Conservation (phyloP, 2,329 filamentous ascomycete species). For the Fusarium guadeloupense region DNA sequence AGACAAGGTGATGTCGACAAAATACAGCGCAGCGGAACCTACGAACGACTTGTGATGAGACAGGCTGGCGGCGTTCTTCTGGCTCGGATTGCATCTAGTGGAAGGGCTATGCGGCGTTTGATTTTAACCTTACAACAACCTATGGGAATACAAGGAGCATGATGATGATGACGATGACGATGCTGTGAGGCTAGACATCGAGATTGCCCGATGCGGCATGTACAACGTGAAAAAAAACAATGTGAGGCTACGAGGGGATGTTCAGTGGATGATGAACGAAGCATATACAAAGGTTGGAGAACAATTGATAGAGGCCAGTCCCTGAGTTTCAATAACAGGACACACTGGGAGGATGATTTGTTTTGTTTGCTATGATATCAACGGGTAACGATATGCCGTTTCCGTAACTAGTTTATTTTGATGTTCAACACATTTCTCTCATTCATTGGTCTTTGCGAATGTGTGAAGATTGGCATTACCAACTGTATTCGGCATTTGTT, state of each 20-base stretch:
- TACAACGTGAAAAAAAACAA: constrained; percentile 30
- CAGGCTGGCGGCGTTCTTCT: constrained; percentile 40
- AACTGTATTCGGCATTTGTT: neutral
- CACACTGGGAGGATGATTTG: constrained; percentile 20
- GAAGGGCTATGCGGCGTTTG: constrained; percentile 35
- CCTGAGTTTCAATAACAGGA: constrained; percentile 17
- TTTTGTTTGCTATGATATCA: constrained; percentile 44
- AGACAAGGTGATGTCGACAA: constrained; percentile 31
- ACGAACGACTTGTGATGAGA: constrained; percentile 23
- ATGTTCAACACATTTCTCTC: constrained; percentile 22
- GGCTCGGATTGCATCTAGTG: constrained; percentile 34
- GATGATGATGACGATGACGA: constrained; percentile 13
- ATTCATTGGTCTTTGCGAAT: neutral
- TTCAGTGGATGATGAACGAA: constrained; percentile 27
- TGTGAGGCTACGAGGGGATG: constrained; percentile 17
- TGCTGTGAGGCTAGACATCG: constrained; percentile 26
- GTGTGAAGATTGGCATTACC: neutral
- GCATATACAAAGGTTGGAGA: constrained; percentile 24
- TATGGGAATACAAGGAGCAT: constrained; percentile 28
- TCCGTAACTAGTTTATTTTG: constrained; percentile 33
- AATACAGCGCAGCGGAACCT: constrained; percentile 18
- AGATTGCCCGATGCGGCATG: constrained; percentile 30
- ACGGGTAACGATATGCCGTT: constrained; percentile 40
- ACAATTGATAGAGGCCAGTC: constrained; percentile 33
- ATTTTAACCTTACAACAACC: constrained; percentile 37